Conservation (phyloP, 371 early-diverging fungal species). For the Saksenaea vasiformis region DNA sequence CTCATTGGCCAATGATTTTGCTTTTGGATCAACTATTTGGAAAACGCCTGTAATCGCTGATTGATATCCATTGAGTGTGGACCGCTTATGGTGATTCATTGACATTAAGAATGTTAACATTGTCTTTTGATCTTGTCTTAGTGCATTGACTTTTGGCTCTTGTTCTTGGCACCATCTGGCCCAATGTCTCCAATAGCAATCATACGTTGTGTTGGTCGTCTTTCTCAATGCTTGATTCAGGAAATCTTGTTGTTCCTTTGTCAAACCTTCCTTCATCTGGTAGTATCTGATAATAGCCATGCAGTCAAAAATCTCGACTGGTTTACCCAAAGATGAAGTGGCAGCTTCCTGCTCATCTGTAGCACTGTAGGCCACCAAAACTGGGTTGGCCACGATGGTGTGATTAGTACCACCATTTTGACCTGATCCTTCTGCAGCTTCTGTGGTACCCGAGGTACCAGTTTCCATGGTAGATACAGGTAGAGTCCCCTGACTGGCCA, state of each 20-base stretch:
- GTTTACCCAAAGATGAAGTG: not conserved
- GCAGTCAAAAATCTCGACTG: conserved; percentile 13
- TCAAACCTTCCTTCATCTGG: conserved; percentile 7
- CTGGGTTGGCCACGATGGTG: conserved; percentile 26
- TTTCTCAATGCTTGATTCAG: not conserved
- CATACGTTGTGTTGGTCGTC: not conserved
- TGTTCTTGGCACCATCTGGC: not conserved
- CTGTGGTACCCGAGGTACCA: conserved; percentile 23
- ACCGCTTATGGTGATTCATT: not conserved
- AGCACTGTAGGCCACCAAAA: conserved; percentile 20
- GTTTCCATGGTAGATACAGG: conserved; percentile 26
- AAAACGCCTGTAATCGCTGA: not conserved
- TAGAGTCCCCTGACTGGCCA: conserved; percentile 26
- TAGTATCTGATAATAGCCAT: conserved; percentile 20
- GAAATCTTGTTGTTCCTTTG: not conserved
- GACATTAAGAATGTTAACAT: no score
- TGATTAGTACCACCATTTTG: conserved; percentile 19
- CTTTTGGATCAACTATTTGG: not conserved
- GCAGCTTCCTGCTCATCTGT: not conserved
- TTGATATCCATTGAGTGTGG: not conserved
- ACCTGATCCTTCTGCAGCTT: conserved; percentile 18
- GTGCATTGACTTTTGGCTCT: not conserved
- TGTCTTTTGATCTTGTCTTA: not conserved
- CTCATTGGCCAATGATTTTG: not conserved
- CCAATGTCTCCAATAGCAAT: conserved; percentile 13